Evolutionary conservation across 1,139 yeast genomes (phyloP).

Genomic region (Blastobotrys ciferrii): DNA sequence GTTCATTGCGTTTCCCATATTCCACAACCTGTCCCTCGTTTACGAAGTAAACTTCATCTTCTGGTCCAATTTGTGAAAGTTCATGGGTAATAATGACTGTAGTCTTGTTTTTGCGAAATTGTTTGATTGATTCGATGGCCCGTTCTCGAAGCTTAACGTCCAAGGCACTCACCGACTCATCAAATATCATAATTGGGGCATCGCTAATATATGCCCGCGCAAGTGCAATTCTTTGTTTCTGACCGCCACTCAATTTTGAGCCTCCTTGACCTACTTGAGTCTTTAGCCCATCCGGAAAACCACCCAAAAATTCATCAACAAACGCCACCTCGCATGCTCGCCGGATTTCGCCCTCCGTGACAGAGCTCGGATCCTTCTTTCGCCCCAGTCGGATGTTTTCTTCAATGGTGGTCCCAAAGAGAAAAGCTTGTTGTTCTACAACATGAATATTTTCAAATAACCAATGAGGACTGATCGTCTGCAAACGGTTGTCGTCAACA

Average conservation of each 20-base stretch:
- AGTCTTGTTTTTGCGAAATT: slow-evolving; percentile 66
- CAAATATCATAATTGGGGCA: slow-evolving; percentile 72
- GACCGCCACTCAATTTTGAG: slow-evolving; percentile 80
- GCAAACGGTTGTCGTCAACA: slow-evolving; percentile 54
- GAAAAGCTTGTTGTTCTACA: slow-evolving; percentile 65
- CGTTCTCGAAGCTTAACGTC: slow-evolving; percentile 50
- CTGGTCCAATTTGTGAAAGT: slow-evolving; percentile 48
- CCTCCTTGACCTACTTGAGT: slow-evolving; percentile 50
- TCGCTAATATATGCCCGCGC: slow-evolving; percentile 79
- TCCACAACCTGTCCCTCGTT: slow-evolving; percentile 55
- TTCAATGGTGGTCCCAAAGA: slow-evolving; percentile 62
- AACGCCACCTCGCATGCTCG: slow-evolving; percentile 21
- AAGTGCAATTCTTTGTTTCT: slow-evolving; percentile 73
- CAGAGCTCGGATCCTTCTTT: slow-evolving; percentile 25
- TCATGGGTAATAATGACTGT: slow-evolving; percentile 85
- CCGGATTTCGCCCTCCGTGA: slow-evolving; percentile 24
- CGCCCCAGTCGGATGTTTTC: slow-evolving; percentile 57
- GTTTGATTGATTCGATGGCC: slow-evolving; percentile 50
- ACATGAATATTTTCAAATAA: slow-evolving; percentile 62
- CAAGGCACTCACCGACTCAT: slow-evolving; percentile 82
- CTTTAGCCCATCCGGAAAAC: slow-evolving; percentile 54
- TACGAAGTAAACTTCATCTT: slow-evolving; percentile 58
- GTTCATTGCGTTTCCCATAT: slow-evolving; percentile 41
- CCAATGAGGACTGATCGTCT: slow-evolving; percentile 49
- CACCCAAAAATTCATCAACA: slow-evolving; percentile 41